Percentiles rank a stretch among this genome's conserved stretches.
These are phyloP conservation scores for Fistulifera pelliculosa DNA, from an alignment of 108 stramenopile genomes.

Conservation along the genomic window DNA sequence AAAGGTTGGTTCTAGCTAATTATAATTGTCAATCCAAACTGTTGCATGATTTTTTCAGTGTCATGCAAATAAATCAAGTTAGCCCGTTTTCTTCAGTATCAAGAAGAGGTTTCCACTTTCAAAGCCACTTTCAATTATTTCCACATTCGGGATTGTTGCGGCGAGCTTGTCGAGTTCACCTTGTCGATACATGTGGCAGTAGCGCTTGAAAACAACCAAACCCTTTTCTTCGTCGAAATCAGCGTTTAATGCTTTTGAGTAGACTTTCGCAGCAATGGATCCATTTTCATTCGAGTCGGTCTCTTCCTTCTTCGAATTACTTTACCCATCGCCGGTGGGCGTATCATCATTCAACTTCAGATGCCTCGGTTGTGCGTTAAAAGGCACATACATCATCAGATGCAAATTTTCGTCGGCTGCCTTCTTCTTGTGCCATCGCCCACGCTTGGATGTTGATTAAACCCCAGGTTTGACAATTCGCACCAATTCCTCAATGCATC, in stretches of 20 bases:
- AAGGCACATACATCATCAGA: slow-evolving; percentile 93
- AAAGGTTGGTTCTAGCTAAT: slow-evolving; percentile 41
- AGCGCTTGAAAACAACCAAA: slow-evolving; percentile 90
- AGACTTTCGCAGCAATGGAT: slow-evolving; percentile 68
- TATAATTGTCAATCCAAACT: too few species aligned
- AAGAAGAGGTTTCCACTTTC: slow-evolving; percentile 82
- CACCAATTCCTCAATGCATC: slow-evolving; percentile 76
- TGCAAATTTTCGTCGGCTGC: slow-evolving; percentile 75
- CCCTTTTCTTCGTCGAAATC: slow-evolving; percentile 80
- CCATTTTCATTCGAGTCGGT: slow-evolving; percentile 10
- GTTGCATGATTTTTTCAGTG: too few species aligned
- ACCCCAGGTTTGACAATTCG: slow-evolving; percentile 84
- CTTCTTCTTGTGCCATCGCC: slow-evolving; percentile 90
- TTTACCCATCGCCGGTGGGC: background rate
- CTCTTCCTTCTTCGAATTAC: background rate
- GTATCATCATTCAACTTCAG: slow-evolving; percentile 18
- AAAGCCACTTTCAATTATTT: slow-evolving; percentile 55
- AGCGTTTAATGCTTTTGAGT: slow-evolving; percentile 59
- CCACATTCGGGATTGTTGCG: slow-evolving; percentile 39
- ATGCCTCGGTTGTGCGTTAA: slow-evolving; percentile 88
- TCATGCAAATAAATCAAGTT: background rate
- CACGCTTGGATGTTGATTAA: slow-evolving; percentile 91
- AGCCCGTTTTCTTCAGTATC: slow-evolving; percentile 19
- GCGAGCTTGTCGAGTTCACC: slow-evolving; percentile 87
- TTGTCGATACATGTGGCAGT: slow-evolving; percentile 93